phyloP scores from a whole-genome alignment of 768 basidiomycete species.

The Heimioporus sp. region DNA sequence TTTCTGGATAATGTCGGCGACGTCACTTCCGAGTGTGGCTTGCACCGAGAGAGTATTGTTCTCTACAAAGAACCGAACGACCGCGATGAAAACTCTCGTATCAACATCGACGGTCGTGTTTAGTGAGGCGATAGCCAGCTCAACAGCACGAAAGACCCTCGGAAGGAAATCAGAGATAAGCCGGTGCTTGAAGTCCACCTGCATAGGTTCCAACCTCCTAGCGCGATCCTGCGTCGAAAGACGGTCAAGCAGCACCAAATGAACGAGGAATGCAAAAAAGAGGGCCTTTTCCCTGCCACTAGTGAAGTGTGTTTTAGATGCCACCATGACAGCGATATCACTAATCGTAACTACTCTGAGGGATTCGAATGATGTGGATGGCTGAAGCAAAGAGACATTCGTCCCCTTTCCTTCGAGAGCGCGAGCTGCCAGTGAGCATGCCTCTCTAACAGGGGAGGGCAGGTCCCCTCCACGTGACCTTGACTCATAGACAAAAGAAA shows the following conservation, averaged over 20 bases:
- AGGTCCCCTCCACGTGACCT: slow-evolving; percentile 22
- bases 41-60: slow-evolving; percentile 17
- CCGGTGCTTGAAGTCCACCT: slow-evolving; percentile 26
- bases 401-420: slow-evolving; percentile 6
- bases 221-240: slow-evolving; percentile 43
- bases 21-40: slow-evolving; percentile 29
- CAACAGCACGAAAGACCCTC: slow-evolving; percentile 31
- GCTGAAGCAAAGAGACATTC: neutral
- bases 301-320: slow-evolving; percentile 4
- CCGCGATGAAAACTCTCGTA: slow-evolving; percentile 46
- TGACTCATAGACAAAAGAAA: slow-evolving; percentile 56
- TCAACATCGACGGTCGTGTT: slow-evolving; percentile 46
- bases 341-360: neutral
- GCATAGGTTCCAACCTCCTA: slow-evolving; percentile 27
- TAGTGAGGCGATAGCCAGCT: slow-evolving; percentile 20
- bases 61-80: slow-evolving; percentile 39
- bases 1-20: slow-evolving; percentile 19
- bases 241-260: slow-evolving; percentile 36
- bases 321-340: slow-evolving; percentile 11
- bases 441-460: slow-evolving; percentile 5
- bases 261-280: slow-evolving; percentile 38
- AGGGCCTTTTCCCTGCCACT: slow-evolving; percentile 15
- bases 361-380: neutral
- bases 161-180: slow-evolving; percentile 43
- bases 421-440: slow-evolving; percentile 5